Evolutionary conservation across 352 stramenopile species (phyloP).

Genomic region (Phytopythium mirpurense): DNA sequence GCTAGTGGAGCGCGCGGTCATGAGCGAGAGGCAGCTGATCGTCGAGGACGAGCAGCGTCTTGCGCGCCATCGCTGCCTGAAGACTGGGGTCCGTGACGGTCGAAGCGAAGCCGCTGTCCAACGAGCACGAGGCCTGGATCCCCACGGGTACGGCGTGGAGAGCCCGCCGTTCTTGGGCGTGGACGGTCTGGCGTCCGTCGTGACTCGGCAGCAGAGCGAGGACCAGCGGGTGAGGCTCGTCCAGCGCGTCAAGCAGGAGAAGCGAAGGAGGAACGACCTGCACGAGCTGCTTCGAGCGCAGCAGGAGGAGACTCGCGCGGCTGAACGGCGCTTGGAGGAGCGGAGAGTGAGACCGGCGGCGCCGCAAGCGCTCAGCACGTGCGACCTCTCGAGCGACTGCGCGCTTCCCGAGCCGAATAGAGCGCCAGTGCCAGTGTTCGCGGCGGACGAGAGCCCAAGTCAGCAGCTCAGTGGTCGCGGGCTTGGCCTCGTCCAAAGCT

Average conservation of each 20-base stretch:
- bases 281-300: background rate
- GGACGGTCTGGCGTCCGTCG: background rate
- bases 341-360: no score
- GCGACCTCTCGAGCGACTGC: background rate
- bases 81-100: background rate
- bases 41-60: background rate
- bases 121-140: background rate
- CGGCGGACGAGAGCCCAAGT: background rate
- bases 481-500: background rate
- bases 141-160: background rate
- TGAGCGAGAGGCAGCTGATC: background rate
- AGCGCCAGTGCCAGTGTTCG: background rate
- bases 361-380: background rate
- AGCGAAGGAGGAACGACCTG: slow-evolving; percentile 2
- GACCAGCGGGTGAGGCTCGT: background rate
- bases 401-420: background rate
- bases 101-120: background rate
- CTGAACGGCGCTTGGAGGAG: background rate
- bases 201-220: background rate
- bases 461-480: background rate
- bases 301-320: background rate
- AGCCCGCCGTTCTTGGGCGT: slow-evolving; percentile 6
- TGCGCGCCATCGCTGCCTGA: no score
- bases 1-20: background rate
- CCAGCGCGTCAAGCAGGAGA: background rate